phyloP scores from a whole-genome alignment of 495 filamentous ascomycete genomes.

The Penicillium atrosanguineum region DNA sequence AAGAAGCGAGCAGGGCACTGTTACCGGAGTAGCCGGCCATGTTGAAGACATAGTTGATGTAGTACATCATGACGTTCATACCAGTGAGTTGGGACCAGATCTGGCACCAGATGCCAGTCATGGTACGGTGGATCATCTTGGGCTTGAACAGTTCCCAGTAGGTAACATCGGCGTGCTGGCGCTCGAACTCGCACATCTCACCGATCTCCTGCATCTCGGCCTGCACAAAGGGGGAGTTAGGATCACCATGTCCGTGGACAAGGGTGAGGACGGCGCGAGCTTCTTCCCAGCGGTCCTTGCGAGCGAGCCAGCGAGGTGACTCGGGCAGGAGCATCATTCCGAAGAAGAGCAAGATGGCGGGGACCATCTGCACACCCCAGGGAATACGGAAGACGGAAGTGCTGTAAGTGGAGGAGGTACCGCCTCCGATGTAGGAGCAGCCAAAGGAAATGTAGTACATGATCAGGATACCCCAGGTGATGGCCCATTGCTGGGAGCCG shows the following conservation, averaged over 20 bases:
- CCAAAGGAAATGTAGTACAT: constrained; percentile 84
- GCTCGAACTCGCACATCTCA: constrained; percentile 67
- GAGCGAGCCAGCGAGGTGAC: constrained; percentile 76
- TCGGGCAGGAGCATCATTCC: constrained; percentile 71
- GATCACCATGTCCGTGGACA: constrained; percentile 70
- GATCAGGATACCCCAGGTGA: constrained; percentile 81
- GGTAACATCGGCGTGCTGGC: constrained; percentile 54
- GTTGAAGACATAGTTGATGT: constrained; percentile 37
- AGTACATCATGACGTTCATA: constrained; percentile 77
- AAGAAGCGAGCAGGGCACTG: constrained; percentile 54
- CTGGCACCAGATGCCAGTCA: constrained; percentile 71
- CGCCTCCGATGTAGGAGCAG: constrained; percentile 57
- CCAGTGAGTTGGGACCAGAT: constrained; percentile 83
- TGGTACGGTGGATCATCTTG: constrained; percentile 68
- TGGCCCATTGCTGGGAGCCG: constrained; percentile 75
- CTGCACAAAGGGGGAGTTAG: constrained; percentile 57
- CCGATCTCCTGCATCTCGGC: constrained; percentile 69
- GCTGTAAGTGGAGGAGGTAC: constrained; percentile 27
- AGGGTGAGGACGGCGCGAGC: constrained; percentile 59
- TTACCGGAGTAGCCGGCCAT: constrained; percentile 39
- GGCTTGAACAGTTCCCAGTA: constrained; percentile 69
- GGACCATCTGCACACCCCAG: constrained; percentile 77
- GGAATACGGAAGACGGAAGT: constrained; percentile 66
- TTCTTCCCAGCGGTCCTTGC: constrained; percentile 75
- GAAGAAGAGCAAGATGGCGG: constrained; percentile 61